These are phyloP conservation scores for Cronartium quercuum DNA, from an alignment of 1,284 basidiomycete species.

Conservation along the genomic window DNA sequence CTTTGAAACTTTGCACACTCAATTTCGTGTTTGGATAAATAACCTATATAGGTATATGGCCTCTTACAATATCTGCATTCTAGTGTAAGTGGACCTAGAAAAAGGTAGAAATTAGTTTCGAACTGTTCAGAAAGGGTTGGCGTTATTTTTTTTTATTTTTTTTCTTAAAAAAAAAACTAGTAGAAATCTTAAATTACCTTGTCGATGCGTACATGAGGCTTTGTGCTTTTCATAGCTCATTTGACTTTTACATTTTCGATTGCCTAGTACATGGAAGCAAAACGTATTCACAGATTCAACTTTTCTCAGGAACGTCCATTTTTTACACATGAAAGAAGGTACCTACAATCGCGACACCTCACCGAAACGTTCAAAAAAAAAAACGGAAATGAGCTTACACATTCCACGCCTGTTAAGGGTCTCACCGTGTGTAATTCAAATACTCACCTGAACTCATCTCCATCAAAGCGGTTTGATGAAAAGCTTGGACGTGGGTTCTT, in stretches of 20 bases:
- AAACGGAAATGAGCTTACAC: background rate
- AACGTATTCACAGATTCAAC: background rate
- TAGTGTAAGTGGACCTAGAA: constrained; percentile 6
- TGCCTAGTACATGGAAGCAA: background rate
- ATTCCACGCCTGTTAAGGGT: background rate
- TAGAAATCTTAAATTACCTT: background rate
- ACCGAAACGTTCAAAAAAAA: background rate
- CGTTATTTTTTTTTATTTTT: background rate
- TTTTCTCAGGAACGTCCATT: no score
- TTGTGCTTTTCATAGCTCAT: constrained; percentile 18
- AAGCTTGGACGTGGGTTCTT: background rate
- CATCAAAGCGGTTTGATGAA: background rate
- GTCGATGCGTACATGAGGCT: constrained; percentile 18
- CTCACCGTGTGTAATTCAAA: background rate
- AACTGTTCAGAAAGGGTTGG: background rate
- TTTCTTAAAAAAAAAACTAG: background rate
- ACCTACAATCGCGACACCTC: constrained; percentile 19
- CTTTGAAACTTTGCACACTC: constrained; percentile 25
- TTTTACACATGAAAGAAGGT: background rate
- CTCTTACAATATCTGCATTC: constrained; percentile 25
- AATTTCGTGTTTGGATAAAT: constrained; percentile 16
- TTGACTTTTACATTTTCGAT: constrained; percentile 33
- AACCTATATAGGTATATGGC: constrained; percentile 18
- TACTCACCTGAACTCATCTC: background rate
- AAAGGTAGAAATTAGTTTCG: background rate